Evolutionary conservation across 2,329 filamentous ascomycete species (phyloP).

Genomic region (Aureobasidium sp.): DNA sequence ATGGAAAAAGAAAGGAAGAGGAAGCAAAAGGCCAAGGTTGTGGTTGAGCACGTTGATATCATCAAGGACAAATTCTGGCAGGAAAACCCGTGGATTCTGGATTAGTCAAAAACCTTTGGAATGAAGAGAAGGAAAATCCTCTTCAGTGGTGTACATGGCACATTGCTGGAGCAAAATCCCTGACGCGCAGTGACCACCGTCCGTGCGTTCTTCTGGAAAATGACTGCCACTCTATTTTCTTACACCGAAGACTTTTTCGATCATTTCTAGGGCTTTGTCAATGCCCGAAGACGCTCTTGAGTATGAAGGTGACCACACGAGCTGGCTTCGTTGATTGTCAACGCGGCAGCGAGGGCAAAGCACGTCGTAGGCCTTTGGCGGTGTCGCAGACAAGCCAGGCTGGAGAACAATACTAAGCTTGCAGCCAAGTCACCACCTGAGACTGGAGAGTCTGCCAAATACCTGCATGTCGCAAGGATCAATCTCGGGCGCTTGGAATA

Average conservation of each 20-base stretch:
- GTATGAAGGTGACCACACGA: neutral
- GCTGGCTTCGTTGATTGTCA: neutral
- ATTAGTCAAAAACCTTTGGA: neutral
- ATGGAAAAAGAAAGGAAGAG: constrained; percentile 76
- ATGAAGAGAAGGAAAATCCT: neutral
- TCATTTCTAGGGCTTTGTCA: neutral
- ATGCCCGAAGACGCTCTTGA: neutral
- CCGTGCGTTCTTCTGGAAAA: too few species aligned
- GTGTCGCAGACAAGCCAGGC: neutral
- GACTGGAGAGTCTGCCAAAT: neutral
- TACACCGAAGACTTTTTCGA: too few species aligned
- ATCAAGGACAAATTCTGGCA: constrained; percentile 96
- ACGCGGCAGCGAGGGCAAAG: neutral
- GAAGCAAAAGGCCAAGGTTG: constrained; percentile 70
- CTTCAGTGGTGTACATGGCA: too few species aligned
- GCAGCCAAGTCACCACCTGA: neutral
- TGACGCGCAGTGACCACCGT: too few species aligned
- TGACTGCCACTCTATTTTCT: too few species aligned
- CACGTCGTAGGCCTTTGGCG: neutral
- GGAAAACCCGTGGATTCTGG: constrained; percentile 55
- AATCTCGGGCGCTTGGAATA: too few species aligned
- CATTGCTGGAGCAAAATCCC: too few species aligned
- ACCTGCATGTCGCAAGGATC: neutral
- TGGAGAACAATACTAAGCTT: constrained; percentile 20
- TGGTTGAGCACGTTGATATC: constrained; percentile 82